phyloP scores from a whole-genome alignment of 2,329 filamentous ascomycete genomes.

The Trichoderma semiorbis region DNA sequence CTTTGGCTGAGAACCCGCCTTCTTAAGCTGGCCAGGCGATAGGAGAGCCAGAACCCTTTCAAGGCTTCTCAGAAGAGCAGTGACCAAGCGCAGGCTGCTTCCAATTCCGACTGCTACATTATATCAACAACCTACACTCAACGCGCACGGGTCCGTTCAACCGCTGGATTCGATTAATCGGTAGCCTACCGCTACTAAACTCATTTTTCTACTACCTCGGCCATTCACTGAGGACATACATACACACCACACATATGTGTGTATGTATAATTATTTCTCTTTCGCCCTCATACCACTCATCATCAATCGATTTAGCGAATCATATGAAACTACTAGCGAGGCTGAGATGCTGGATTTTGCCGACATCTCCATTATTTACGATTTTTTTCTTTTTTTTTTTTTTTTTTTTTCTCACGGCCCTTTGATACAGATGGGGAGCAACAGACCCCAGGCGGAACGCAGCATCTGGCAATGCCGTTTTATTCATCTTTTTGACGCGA shows the following conservation, averaged over 20 bases:
- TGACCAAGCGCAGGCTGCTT: not conserved
- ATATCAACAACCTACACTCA: not conserved
- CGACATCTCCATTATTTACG: conserved; percentile 6
- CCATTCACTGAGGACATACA: not conserved
- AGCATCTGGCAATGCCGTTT: conserved; percentile 15
- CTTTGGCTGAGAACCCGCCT: conserved; percentile 59
- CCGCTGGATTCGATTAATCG: not conserved
- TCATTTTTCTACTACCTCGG: not conserved
- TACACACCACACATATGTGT: not conserved
- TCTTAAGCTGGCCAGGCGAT: conserved; percentile 40
- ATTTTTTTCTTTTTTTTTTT: not conserved
- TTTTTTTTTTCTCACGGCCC: conserved; percentile 9
- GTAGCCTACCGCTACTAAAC: not conserved
- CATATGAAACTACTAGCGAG: not conserved
- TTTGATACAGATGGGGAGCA: conserved; percentile 14
- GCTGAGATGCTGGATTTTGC: not conserved
- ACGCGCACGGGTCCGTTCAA: not conserved
- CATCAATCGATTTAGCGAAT: conserved; percentile 5
- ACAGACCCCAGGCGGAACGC: conserved; percentile 13
- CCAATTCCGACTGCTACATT: not conserved
- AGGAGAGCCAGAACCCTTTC: conserved; percentile 23
- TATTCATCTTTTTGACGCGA: not conserved
- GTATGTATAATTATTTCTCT: not conserved
- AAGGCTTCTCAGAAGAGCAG: not conserved
- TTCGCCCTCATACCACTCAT: not conserved